These are phyloP conservation scores for Penicillium sp. DNA, from an alignment of 2,329 filamentous ascomycete species.

Conservation along the genomic window DNA sequence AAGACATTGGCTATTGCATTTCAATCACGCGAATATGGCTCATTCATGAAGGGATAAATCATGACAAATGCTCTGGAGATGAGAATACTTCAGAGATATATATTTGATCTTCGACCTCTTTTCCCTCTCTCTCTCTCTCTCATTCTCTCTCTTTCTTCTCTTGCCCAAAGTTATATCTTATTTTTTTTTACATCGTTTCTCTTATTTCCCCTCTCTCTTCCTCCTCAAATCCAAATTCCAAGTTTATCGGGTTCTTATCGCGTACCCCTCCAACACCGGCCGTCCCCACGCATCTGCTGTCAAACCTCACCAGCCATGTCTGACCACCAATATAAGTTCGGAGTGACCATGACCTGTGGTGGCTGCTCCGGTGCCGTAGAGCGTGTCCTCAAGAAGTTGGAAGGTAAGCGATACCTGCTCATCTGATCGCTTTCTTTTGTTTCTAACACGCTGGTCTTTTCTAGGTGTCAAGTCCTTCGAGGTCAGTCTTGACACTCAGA, in stretches of 20 bases:
- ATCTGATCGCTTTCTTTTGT: background rate
- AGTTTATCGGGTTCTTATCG: background rate
- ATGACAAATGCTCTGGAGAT: conserved; percentile 10
- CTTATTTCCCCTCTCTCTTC: background rate
- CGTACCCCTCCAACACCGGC: background rate
- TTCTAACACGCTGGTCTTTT: background rate
- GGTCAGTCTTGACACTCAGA: conserved; percentile 83
- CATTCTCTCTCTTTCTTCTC: too few species aligned
- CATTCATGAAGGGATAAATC: conserved; percentile 13
- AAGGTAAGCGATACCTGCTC: conserved; percentile 59
- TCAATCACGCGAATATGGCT: conserved; percentile 15
- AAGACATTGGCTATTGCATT: background rate
- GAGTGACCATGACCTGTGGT: conserved; percentile 89
- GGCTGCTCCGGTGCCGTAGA: conserved; percentile 95
- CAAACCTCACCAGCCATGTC: conserved; percentile 55
- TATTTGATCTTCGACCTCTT: too few species aligned
- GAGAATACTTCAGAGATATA: background rate
- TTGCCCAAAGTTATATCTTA: background rate
- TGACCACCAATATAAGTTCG: conserved; percentile 91
- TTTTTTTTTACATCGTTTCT: background rate
- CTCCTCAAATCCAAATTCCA: background rate
- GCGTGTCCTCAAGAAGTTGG: conserved; percentile 85
- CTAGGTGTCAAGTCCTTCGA: conserved; percentile 82
- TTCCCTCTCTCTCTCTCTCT: background rate
- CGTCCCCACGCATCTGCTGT: conserved; percentile 13